These are phyloP conservation scores for Phyllosticta capitalensis DNA, from an alignment of 2,329 filamentous ascomycete genomes.

Conservation along the genomic window DNA sequence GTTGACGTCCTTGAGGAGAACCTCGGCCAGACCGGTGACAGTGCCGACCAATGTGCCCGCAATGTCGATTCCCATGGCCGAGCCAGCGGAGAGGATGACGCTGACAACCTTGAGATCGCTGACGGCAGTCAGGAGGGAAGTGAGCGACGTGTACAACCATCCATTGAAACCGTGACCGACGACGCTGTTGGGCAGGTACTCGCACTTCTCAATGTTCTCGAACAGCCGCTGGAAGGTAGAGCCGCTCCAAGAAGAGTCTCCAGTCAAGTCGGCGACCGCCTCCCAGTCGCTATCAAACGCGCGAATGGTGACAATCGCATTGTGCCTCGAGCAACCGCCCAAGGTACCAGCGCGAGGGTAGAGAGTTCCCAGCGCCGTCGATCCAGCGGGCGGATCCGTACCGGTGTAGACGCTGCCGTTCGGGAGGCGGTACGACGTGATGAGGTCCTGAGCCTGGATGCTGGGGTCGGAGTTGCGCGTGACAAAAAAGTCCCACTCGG, in stretches of 20 bases:
- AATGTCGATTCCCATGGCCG: conserved; percentile 37
- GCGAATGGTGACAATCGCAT: conserved; percentile 51
- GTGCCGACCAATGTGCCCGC: conserved; percentile 19
- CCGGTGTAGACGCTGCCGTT: conserved; percentile 46
- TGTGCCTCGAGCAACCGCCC: conserved; percentile 52
- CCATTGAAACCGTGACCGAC: conserved; percentile 48
- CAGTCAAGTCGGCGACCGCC: conserved; percentile 47
- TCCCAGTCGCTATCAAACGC: conserved; percentile 51
- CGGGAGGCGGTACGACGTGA: conserved; percentile 45
- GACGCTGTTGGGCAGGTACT: conserved; percentile 35
- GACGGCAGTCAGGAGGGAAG: conserved; percentile 42
- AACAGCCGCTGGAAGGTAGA: conserved; percentile 51
- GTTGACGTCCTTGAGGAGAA: conserved; percentile 45
- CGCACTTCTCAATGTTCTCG: conserved; percentile 43
- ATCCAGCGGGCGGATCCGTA: conserved; percentile 42
- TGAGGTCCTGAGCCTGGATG: conserved; percentile 44
- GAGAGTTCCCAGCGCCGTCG: conserved; percentile 43
- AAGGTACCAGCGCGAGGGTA: conserved; percentile 50
- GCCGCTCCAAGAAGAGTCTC: conserved; percentile 49
- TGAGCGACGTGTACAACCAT: conserved; percentile 38
- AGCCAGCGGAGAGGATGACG: conserved; percentile 41
- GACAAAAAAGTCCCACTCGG: conserved; percentile 55
- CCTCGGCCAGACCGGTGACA: conserved; percentile 32
- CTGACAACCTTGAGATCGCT: conserved; percentile 47
- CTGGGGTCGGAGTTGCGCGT: conserved; percentile 46